Evolutionary conservation across 2,329 filamentous ascomycete species (phyloP).

Genomic region (Fusarium humuli): DNA sequence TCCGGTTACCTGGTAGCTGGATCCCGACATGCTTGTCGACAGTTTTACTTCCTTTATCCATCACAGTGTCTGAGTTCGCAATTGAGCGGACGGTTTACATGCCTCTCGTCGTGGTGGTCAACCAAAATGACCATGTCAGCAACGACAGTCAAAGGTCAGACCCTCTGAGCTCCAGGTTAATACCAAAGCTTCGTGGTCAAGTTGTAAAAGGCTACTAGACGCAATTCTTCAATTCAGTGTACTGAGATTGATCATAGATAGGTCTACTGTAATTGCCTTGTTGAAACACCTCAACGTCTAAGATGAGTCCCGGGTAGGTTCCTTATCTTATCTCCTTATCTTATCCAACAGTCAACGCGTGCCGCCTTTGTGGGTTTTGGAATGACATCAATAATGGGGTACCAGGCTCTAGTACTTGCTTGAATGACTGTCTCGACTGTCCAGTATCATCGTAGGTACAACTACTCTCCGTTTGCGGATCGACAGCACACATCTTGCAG

Average conservation of each 20-base stretch:
- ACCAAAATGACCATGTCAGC: too few species aligned
- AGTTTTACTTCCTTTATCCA: too few species aligned
- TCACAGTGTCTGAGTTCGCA: too few species aligned
- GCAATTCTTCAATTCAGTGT: background rate
- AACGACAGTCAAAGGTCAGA: background rate
- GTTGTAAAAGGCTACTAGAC: background rate
- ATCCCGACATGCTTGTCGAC: too few species aligned
- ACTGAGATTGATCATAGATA: background rate
- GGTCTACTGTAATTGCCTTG: background rate
- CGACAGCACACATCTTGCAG: background rate
- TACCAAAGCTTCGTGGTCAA: accelerated
- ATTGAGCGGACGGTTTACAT: too few species aligned
- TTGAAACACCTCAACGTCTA: background rate
- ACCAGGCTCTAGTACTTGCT: background rate
- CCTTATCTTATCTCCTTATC: background rate
- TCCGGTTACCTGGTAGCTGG: too few species aligned
- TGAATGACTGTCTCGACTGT: background rate
- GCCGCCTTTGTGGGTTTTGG: background rate
- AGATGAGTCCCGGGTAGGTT: background rate
- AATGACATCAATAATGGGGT: background rate
- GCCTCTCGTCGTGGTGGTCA: too few species aligned
- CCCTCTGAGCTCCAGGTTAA: accelerated
- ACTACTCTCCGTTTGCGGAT: background rate
- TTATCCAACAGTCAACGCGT: background rate
- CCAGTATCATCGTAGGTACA: background rate